Evolutionary conservation across 208 protist species (phyloP).

Genomic region (Porcisia hertigi): DNA sequence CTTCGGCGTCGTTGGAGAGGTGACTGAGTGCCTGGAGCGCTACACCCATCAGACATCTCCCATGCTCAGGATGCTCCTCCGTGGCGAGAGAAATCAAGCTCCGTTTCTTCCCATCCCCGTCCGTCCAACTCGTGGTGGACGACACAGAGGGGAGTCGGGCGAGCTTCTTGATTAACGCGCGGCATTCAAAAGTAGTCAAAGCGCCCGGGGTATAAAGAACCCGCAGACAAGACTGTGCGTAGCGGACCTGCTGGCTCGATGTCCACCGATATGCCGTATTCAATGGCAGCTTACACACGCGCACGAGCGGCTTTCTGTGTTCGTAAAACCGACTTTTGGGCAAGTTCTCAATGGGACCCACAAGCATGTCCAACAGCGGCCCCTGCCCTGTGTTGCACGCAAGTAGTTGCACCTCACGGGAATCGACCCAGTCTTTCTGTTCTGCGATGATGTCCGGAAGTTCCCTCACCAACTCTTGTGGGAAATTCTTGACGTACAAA

Average conservation of each 20-base stretch:
- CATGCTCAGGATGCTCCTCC: slow-evolving; percentile 13
- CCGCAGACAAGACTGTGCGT: slow-evolving; percentile 23
- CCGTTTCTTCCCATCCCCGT: slow-evolving; percentile 2
- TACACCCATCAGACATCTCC: slow-evolving; percentile 9
- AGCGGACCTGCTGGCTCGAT: slow-evolving; percentile 19
- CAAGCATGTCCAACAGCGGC: slow-evolving; percentile 9
- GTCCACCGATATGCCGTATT: slow-evolving; percentile 29
- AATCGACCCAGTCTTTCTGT: slow-evolving; percentile 16
- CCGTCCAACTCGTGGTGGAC: slow-evolving; percentile 12
- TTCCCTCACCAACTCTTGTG: background rate
- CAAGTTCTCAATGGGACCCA: background rate
- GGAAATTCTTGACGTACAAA: slow-evolving; percentile 1
- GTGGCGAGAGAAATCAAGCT: slow-evolving; percentile 18
- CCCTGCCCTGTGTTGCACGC: slow-evolving; percentile 16
- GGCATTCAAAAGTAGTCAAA: background rate
- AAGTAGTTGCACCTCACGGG: slow-evolving; percentile 7
- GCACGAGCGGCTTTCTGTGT: background rate
- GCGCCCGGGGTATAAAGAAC: background rate
- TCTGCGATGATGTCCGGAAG: slow-evolving; percentile 6
- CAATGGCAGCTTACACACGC: slow-evolving; percentile 8
- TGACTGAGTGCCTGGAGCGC: slow-evolving; percentile 22
- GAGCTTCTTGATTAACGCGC: background rate
- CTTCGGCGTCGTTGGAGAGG: background rate
- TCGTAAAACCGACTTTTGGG: slow-evolving; percentile 17
- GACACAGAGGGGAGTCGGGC: slow-evolving; percentile 21